Evolutionary conservation across 129 eudicot genomes (phyloP).

Genomic region (Apium graveolens): DNA sequence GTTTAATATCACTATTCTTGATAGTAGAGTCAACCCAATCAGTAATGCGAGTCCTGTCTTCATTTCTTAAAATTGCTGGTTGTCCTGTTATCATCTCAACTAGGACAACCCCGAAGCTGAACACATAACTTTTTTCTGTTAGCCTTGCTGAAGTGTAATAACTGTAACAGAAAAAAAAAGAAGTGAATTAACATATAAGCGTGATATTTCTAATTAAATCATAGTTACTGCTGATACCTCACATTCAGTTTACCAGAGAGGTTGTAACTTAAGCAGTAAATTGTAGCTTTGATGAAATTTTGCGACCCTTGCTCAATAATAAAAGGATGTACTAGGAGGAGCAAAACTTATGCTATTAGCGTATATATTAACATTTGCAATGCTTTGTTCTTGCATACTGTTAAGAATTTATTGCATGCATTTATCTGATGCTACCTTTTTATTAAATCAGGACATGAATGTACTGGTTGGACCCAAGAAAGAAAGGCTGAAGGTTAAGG

Average conservation of each 20-base stretch:
- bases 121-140: constrained; percentile 37
- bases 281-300: too few species aligned
- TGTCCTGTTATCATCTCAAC: constrained; percentile 27
- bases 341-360: too few species aligned
- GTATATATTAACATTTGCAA: not conserved
- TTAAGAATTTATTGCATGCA: not conserved
- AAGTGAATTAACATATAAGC: not conserved
- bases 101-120: constrained; percentile 33
- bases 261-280: too few species aligned
- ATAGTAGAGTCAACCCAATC: constrained; percentile 12
- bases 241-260: too few species aligned
- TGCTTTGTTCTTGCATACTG: not conserved
- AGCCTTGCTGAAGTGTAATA: constrained; percentile 25
- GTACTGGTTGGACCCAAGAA: constrained; percentile 59
- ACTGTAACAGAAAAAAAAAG: constrained; percentile 9
- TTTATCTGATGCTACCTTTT: not conserved
- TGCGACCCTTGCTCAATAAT: not conserved
- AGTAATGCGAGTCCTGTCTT: not conserved
- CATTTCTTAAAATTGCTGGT: constrained; percentile 15
- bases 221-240: too few species aligned
- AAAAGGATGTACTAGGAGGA: not conserved
- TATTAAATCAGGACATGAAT: constrained; percentile 38
- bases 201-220: too few species aligned
- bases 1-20: constrained; percentile 1
- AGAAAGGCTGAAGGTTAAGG: constrained; percentile 47